Conservation (phyloP, 106 monocot species). For the Dioscorea zingiberensis region DNA sequence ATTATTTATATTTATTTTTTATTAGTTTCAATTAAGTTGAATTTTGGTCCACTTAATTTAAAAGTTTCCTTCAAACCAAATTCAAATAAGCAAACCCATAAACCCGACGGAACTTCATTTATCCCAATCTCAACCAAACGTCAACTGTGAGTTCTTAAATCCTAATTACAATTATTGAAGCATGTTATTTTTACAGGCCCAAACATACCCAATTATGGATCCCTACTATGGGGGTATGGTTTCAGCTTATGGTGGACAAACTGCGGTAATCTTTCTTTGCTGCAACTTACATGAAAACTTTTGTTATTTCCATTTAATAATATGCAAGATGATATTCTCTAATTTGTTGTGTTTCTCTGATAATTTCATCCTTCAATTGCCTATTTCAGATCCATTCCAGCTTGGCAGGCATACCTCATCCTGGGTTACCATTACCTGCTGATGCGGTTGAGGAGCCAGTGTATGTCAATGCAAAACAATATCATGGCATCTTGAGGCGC, state of each 20-base stretch:
- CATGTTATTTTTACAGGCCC: conserved; percentile 1
- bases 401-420: conserved; percentile 7
- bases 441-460: conserved; percentile 24
- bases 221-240: conserved; percentile 11
- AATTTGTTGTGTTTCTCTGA: neutral
- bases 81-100: no score
- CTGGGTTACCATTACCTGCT: conserved; percentile 11
- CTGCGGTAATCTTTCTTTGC: conserved; percentile 7
- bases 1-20: neutral
- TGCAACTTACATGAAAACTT: neutral
- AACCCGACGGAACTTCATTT: no score
- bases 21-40: neutral
- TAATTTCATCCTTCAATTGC: neutral
- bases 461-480: conserved; percentile 24
- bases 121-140: no score
- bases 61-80: neutral
- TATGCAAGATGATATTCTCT: neutral
- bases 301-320: neutral
- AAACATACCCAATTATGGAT: conserved; percentile 8
- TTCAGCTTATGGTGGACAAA: conserved; percentile 15
- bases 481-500: conserved; percentile 16
- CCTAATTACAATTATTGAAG: neutral
- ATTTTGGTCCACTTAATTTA: neutral
- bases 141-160: no score
- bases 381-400: conserved; percentile 8